Evolutionary conservation across 2,329 filamentous ascomycete genomes (phyloP), one percentile per base, ranked within the genome.

Genomic region (Aspergillus sp.): DNA sequence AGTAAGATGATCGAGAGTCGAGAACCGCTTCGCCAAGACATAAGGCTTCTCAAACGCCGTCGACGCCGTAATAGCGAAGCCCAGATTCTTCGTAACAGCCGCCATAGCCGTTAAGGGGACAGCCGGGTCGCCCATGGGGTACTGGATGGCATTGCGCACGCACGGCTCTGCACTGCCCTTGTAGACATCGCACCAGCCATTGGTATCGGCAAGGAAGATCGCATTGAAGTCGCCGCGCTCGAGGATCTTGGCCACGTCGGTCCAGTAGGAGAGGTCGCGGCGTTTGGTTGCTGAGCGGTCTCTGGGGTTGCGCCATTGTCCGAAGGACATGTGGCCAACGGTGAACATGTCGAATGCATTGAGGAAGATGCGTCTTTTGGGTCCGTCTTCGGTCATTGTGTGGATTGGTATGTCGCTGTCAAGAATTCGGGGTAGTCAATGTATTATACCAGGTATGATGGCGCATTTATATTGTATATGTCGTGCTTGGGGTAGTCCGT

Each of bases 321-420:
- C 86, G 1, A 85, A 84, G 0, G 83, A 85, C 34, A 89, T 67
- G 66, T 89, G 86, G 2, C 85, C 85, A 4, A 87, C 79, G 0
- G 85, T 87, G 2, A 79, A 84, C 84, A 87, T 87, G 57, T 87
- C 85, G 61, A 88, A 87, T 2, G 85, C 85, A 74, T 87, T 88
- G 48, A 88, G 74, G 4, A 87, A 66, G 13, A 87, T 86, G 22
- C 82, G 77, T 62, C 83, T 83, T 66, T 80, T 82, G 26, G 13
- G 13, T 9, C 4, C 2, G 12, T 7, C 3, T 6, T 5, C 12
- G 15, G 34, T 2, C 15, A n/a, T n/a, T 13, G 13, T 2, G 12
- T 2, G 2, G 5, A 13, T 15, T 13, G 2, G 4, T 2, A 7
- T 24, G 3, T 24, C 22, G 22, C 1, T 24, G 22, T 4, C 6